Evolutionary conservation across 2,329 filamentous ascomycete genomes (phyloP), one percentile per base, ranked within the genome.

Genomic region (Leptoxyphium fumago): DNA sequence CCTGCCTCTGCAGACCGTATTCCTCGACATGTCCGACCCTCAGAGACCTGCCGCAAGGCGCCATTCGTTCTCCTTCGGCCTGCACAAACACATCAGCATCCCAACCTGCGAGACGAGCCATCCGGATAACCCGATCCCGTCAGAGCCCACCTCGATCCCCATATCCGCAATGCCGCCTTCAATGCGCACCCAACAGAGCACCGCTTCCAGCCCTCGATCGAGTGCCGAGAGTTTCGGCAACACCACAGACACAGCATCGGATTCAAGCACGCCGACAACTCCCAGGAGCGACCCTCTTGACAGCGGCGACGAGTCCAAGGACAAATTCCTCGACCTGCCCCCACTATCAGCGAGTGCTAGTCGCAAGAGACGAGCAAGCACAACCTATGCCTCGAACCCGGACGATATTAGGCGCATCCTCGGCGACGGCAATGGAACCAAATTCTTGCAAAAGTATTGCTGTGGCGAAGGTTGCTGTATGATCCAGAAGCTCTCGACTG

Each of bases 381-480:
- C 54, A 43, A 65, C 57, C 40, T 59, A 52, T 46, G 76, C 75
- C 0, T 74, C 71, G 52, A 69, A 55, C 30, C 51, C 74, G 1
- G 67, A 74, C 40, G 75, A 79, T 56, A 75, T 79, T 55, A 64
- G 69, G 52, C 64, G 70, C 44, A 66, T 80, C 36, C 63, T 80
- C 43, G 74, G 75, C 40, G 69, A 71, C 48, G 65, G 67, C 46
- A 66, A 65, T 13, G 73, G 73, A 40, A 79, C 75, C 21, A 69
- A 73, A 56, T 71, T 78, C 55, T 67, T 80, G 34, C 70, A 77
- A 55, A 78, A 76, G 49, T 72, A 74, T 55, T 81, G 77, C 63
- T 77, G 74, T 52, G 77, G 77, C 36, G 77, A 77, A 47, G 77
- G 77, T 45, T 80, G 77, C 60, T 80, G 77, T 59, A 70, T 75